These are phyloP conservation scores for Guyanaporus albipodus DNA, from an alignment of 768 basidiomycete species.

Conservation along the genomic window DNA sequence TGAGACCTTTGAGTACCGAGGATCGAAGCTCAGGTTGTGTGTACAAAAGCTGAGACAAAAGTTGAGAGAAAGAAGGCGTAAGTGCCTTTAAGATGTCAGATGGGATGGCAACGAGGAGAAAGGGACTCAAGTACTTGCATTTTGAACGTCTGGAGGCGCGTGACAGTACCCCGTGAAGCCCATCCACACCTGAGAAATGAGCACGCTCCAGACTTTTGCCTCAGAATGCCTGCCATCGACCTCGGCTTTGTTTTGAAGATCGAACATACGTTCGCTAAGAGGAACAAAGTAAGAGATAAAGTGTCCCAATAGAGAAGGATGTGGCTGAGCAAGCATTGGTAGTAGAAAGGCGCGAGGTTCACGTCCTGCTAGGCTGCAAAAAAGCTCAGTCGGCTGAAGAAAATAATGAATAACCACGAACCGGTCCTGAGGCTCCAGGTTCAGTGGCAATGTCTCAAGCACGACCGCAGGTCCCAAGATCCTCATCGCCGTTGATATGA, in stretches of 20 bases:
- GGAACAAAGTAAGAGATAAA: conserved; percentile 92
- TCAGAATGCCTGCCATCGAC: conserved; percentile 70
- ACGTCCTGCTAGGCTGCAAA: conserved; percentile 55
- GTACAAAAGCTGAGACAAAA: conserved; percentile 94
- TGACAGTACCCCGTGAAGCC: conserved; percentile 91
- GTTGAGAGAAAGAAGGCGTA: conserved; percentile 71
- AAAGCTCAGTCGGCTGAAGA: conserved; percentile 2
- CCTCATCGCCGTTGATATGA: conserved; percentile 76
- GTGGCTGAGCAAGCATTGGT: conserved; percentile 76
- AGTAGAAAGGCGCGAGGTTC: conserved; percentile 91
- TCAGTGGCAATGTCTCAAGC: conserved; percentile 72
- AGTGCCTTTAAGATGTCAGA: conserved; percentile 50
- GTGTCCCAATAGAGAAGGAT: conserved; percentile 77
- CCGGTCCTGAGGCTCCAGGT: conserved; percentile 78
- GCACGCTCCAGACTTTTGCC: conserved; percentile 92
- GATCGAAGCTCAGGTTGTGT: conserved; percentile 80
- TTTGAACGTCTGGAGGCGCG: conserved; percentile 66
- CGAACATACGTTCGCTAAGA: conserved; percentile 89
- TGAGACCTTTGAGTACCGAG: conserved; percentile 77
- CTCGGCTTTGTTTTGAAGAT: conserved; percentile 78
- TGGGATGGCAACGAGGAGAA: neutral
- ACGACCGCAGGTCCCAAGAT: conserved; percentile 82
- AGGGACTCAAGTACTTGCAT: conserved; percentile 40
- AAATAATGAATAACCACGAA: conserved; percentile 35
- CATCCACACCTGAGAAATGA: conserved; percentile 91